Base-by-base conservation (phyloP, 352 stramenopile genomes). In the Thraustochytrium sp. region DNA sequence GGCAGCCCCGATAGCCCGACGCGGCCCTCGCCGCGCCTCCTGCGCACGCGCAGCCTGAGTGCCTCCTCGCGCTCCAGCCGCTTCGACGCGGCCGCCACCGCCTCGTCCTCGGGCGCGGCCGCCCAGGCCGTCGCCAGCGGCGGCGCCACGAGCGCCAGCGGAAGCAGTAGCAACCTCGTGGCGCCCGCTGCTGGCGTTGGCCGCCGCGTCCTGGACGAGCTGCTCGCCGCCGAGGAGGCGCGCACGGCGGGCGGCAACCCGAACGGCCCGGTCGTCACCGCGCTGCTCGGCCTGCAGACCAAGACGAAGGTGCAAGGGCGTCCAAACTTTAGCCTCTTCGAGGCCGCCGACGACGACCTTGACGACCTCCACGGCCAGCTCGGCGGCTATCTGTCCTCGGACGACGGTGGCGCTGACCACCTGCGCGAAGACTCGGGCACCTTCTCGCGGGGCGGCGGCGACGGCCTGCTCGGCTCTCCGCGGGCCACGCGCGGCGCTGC, bases 171-270 rank as follows among this genome's bases (percentile, higher is more conserved):
- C 18, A 26, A 26, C 23, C 5, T 48, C 1, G 40, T 21, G 18
- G 13, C 18, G 18, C 29, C 26, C 36, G 48, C 23, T 18, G 16
- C 53, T 63, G 74, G 74, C 21, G 74, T 29, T 40, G 74, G 74
- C 9, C 51, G 74, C 29, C 48, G 53, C 49, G 38, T 76, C 18
- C 55, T 82, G 9, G 51, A 82, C 31, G 29, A 82, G 74, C 74
- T 82, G 13, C 4, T 82, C 46, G 74, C 29, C 31, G 74, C 74
- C 26, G 74, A 82, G 37, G 44, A 49, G 23, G 65, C 65, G 3
- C 29, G 44, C 42, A 72, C 59, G 11, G 59, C 59, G 21, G 59
- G 59, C 21, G 59, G 59, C 16, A 72, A 72, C 26, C 59, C 59
- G 36, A 72, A 72, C 1, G 59, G 59, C 16, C 59, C 59, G 11